Conservation (phyloP, 2,329 filamentous ascomycete species). For the Fusarium sp. region DNA sequence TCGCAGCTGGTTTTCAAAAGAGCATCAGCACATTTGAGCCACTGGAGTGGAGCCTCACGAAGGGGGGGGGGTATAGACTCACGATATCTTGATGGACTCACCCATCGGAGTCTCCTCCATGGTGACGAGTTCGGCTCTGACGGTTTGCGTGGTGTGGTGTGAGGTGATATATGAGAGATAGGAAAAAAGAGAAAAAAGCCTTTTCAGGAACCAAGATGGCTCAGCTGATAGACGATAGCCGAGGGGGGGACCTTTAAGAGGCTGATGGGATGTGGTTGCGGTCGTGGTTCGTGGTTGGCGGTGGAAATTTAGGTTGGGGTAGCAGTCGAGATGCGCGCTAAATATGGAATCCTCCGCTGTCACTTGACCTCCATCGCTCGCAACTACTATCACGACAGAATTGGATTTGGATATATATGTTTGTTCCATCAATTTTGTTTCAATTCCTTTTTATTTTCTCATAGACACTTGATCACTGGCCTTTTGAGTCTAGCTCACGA, state of each 20-base stretch:
- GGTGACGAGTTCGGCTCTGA: neutral
- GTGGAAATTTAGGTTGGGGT: conserved; percentile 25
- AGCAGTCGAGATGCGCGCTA: conserved; percentile 24
- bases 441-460: neutral
- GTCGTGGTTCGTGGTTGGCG: conserved; percentile 8
- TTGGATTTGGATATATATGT: neutral
- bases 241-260: neutral
- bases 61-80: conserved; percentile 30
- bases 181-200: neutral
- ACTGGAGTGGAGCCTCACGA: conserved; percentile 4
- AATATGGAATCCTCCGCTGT: conserved; percentile 18
- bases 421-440: neutral
- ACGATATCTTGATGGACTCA: conserved; percentile 51
- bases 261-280: neutral
- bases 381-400: conserved; percentile 1
- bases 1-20: conserved; percentile 48
- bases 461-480: neutral
- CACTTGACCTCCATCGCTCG: conserved; percentile 32
- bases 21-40: conserved; percentile 10
- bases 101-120: conserved; percentile 50
- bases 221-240: conserved; percentile 6
- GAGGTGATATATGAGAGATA: neutral
- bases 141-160: neutral
- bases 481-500: neutral
- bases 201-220: neutral